These are phyloP conservation scores for Termitomyces sp. DNA, from an alignment of 768 basidiomycete genomes.

Conservation along the genomic window DNA sequence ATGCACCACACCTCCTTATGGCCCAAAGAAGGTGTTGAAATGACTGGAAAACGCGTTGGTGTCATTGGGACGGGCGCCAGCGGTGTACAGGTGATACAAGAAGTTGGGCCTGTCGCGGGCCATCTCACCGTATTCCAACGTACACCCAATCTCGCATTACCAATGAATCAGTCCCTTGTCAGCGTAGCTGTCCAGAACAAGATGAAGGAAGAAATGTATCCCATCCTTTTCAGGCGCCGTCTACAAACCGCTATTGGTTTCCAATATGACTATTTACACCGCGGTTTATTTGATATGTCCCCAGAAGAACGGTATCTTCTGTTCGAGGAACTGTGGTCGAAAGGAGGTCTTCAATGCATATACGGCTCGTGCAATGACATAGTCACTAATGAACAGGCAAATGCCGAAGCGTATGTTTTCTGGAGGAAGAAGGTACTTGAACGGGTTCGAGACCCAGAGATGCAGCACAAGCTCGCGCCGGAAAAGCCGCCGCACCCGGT, in stretches of 20 bases:
- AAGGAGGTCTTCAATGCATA: conserved; percentile 12
- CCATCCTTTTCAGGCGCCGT: conserved; percentile 9
- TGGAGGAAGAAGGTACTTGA: background rate
- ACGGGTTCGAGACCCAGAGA: conserved; percentile 7
- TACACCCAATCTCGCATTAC: conserved; percentile 19
- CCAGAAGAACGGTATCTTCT: conserved; percentile 17
- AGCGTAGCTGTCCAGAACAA: conserved; percentile 8
- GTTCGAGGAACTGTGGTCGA: conserved; percentile 10
- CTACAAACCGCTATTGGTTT: conserved; percentile 15
- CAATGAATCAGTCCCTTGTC: conserved; percentile 17
- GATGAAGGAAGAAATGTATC: conserved; percentile 11
- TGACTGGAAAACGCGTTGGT: conserved; percentile 19
- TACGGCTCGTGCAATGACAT: conserved; percentile 14
- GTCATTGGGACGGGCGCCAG: conserved; percentile 14
- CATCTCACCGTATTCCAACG: conserved; percentile 25
- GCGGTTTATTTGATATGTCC: conserved; percentile 9
- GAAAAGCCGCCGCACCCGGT: conserved; percentile 17
- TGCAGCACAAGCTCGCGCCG: conserved; percentile 12
- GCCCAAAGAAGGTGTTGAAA: conserved; percentile 16
- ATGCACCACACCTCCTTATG: conserved; percentile 18
- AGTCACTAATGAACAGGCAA: conserved; percentile 8
- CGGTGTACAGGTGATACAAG: conserved; percentile 22
- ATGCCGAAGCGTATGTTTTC: conserved; percentile 15
- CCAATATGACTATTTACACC: conserved; percentile 3
- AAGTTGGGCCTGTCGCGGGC: conserved; percentile 13